These are phyloP conservation scores for Rhododendron molle DNA, from an alignment of 148 eudicot genomes.

Conservation along the genomic window DNA sequence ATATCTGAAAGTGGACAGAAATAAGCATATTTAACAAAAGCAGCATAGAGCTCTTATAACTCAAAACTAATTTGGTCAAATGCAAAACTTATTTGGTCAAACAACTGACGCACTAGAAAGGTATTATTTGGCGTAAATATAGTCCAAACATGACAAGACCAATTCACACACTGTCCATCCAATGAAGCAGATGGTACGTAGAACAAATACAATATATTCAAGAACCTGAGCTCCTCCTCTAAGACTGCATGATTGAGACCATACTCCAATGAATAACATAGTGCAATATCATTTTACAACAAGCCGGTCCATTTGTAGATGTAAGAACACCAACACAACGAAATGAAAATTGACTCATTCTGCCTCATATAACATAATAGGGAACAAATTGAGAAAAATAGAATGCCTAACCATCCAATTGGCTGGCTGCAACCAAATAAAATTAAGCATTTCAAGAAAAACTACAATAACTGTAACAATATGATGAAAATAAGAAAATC, in stretches of 20 bases:
- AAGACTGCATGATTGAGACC: background rate
- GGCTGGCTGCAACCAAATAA: background rate
- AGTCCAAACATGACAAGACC: background rate
- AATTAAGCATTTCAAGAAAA: background rate
- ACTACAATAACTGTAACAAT: background rate
- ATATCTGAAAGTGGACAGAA: slow-evolving; percentile 52
- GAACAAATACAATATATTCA: background rate
- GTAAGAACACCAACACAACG: background rate
- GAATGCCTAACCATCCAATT: background rate
- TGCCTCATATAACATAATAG: background rate
- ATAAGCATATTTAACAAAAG: background rate
- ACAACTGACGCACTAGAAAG: background rate
- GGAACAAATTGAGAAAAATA: background rate
- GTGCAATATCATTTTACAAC: background rate
- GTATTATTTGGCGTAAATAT: background rate
- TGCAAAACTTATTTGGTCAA: background rate
- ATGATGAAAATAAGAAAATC: background rate
- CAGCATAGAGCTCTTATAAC: background rate
- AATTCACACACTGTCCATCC: background rate
- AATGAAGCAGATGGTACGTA: background rate
- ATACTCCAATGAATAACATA: background rate
- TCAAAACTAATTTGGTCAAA: background rate
- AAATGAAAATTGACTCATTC: background rate
- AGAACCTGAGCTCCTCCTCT: background rate
- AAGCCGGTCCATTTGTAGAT: background rate